Conservation (phyloP, 768 basidiomycete species). For the Trametes meyenii region DNA sequence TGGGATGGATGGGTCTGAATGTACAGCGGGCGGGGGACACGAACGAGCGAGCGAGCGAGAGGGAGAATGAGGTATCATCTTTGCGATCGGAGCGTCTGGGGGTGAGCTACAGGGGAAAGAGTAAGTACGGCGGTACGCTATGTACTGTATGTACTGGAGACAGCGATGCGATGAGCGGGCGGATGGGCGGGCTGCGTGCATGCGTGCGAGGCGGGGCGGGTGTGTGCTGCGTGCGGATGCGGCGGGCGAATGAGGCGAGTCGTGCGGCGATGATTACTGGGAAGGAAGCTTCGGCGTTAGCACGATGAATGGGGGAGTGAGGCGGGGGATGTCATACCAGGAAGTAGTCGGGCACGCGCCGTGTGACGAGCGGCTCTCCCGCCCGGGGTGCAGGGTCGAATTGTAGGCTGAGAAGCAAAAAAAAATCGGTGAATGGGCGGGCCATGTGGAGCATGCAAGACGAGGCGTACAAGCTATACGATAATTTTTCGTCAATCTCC, state of each 20-base stretch:
- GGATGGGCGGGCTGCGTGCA: neutral
- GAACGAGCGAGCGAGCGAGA: neutral
- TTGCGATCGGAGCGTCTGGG: slow-evolving; percentile 18
- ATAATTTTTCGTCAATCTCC: slow-evolving; percentile 99
- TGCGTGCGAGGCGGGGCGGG: neutral
- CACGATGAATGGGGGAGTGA: neutral
- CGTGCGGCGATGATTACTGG: slow-evolving; percentile 27
- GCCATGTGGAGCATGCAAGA: slow-evolving; percentile 6
- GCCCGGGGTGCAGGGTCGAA: slow-evolving; percentile 99
- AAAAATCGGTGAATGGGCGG: slow-evolving; percentile 12
- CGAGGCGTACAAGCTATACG: slow-evolving; percentile 82
- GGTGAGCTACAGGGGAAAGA: slow-evolving; percentile 28
- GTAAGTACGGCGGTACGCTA: slow-evolving; percentile 31
- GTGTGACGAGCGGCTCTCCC: slow-evolving; percentile 96
- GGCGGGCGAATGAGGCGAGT: neutral
- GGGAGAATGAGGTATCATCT: slow-evolving; percentile 27
- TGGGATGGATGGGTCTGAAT: slow-evolving; percentile 4
- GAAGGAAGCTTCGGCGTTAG: neutral
- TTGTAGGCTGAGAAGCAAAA: slow-evolving; percentile 75
- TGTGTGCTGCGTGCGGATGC: slow-evolving; percentile 4
- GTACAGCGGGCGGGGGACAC: slow-evolving; percentile 7
- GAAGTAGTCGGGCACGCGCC: slow-evolving; percentile 94
- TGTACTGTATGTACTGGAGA: slow-evolving; percentile 32
- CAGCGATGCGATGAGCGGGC: slow-evolving; percentile 20
- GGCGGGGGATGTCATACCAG: slow-evolving; percentile 54